Percentiles rank a stretch among this genome's conserved stretches.
These are phyloP conservation scores for Phaeoacremonium minimum DNA, from an alignment of 2,329 filamentous ascomycete species.

Conservation along the genomic window DNA sequence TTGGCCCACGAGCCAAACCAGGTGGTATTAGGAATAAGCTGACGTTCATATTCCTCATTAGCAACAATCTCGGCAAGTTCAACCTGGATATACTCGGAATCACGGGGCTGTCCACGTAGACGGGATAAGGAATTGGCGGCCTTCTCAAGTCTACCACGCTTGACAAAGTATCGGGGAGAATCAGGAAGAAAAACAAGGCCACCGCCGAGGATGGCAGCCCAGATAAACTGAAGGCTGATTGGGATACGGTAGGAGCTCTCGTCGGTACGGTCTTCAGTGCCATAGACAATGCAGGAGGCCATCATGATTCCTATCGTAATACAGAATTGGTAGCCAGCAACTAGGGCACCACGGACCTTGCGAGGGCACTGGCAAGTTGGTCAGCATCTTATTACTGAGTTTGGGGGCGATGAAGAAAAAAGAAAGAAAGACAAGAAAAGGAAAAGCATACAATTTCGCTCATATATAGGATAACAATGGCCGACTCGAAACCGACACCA, in stretches of 20 bases:
- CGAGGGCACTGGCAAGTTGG: conserved; percentile 43
- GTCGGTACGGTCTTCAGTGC: conserved; percentile 56
- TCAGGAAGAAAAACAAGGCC: conserved; percentile 78
- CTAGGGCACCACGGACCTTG: conserved; percentile 72
- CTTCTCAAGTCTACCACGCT: conserved; percentile 63
- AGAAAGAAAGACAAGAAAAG: background rate
- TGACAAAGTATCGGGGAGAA: conserved; percentile 82
- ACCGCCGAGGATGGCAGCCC: conserved; percentile 68
- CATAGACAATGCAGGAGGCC: conserved; percentile 71
- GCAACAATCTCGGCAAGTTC: conserved; percentile 84
- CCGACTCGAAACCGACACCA: conserved; percentile 77
- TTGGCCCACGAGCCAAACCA: conserved; percentile 67
- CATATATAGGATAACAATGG: conserved; percentile 83
- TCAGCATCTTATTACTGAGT: conserved; percentile 8
- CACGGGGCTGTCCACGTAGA: conserved; percentile 69
- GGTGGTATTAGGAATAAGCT: conserved; percentile 58
- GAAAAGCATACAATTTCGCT: conserved; percentile 62
- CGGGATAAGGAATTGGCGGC: conserved; percentile 60
- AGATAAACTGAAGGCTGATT: conserved; percentile 75
- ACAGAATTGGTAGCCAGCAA: conserved; percentile 81
- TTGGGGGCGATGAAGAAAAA: background rate
- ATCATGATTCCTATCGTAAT: conserved; percentile 76
- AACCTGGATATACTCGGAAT: conserved; percentile 70
- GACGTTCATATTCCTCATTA: conserved; percentile 82
- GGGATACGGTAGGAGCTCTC: conserved; percentile 74